Evolutionary conservation across 176 grass and related monocot species (phyloP), one percentile per base, ranked within the genome.

Genomic region (Pontederia paniculata): DNA sequence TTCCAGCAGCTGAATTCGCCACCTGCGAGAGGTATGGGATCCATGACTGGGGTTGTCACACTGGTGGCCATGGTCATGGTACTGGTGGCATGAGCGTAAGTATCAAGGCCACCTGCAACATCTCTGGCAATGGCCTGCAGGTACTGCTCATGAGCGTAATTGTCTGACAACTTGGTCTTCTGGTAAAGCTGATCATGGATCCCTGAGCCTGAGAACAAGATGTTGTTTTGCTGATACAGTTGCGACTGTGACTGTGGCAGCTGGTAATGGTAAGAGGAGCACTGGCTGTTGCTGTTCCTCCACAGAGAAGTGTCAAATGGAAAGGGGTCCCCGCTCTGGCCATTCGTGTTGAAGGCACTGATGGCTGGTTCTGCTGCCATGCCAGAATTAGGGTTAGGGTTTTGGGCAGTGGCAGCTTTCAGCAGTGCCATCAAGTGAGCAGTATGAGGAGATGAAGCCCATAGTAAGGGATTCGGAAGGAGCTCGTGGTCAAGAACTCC

Each of bases 141-240:
- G 1, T 37, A 37, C 50, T 52, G 64, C 28, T 67, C 50, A 28
- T 54, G 42, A 17, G 42, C 42, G 64, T 67, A 53, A 67, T 52
- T 67, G 23, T 48, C 25, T 9, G 64, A 54, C 6, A 50, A 44
- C 31, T 54, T 67, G 64, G 53, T 53, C 64, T 52, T 67, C 42
- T 67, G 64, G 50, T 53, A 67, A 10, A 67, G 25, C 9, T 54
- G n/a, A n/a, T n/a, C 64, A 42, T 67, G 64, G 64, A 67, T 67
- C 12, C 50, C 64, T 8, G 64, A 67, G 64, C 50, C 53, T 19
- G 64, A 50, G 12, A 67, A 6, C 49, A 54, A 4, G 2, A 21
- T 20, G 64, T 20, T 67, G 48, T 17, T 17, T 53, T 42, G 48
- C 49, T 20, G 63, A 8, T 21, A 16, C 21, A n/a, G 45, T 17